Evolutionary conservation across 2,329 filamentous ascomycete genomes (phyloP), one percentile per base, ranked within the genome.

Genomic region (Podosphaera fusca): DNA sequence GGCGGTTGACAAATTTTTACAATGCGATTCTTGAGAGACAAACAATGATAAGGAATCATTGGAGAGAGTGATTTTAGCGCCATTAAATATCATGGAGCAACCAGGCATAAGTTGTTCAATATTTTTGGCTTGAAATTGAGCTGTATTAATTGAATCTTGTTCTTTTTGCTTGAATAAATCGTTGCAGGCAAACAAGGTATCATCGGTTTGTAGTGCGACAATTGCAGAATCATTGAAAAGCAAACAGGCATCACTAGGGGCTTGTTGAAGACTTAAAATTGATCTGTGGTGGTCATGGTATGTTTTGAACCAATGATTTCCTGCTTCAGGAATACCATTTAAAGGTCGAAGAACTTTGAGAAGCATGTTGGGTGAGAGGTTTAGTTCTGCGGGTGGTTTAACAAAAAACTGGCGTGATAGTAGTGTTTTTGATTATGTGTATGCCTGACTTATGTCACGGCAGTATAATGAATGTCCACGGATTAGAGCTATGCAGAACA

Each of bases 161-260:
- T 58, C 56, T 35, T 40, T 29, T n/a, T n/a, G 8, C 7, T 29
- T 46, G 21, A 55, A 58, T 38, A 35, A 2, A 10, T 49, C 35
- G 35, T 55, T 38, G 40, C 51, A 53, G 14, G 34, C 38, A 33
- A 58, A 49, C 21, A 58, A 35, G 4, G 56, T 58, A 51, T 58
- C 56, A 49, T 58, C 51, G 7, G 51, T 58, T 47, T 58, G 56
- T 12, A 58, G 30, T 31, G 34, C 56, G 14, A 58, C 42, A 49
- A 58, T 42, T 36, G 51, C 56, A 55, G 31, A 51, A 38, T 55
- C 10, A 47, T 49, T 58, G 34, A 55, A 49, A 4, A 58, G 33
- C 4, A 58, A 29, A 47, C 56, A 58, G 10, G 52, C 40, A 40
- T 58, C 52, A 54, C 42, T 55, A 10, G 56, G 36, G 8, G 56